Conservation (phyloP, 2,329 filamentous ascomycete genomes). For the Trichoderma lentiforme region DNA sequence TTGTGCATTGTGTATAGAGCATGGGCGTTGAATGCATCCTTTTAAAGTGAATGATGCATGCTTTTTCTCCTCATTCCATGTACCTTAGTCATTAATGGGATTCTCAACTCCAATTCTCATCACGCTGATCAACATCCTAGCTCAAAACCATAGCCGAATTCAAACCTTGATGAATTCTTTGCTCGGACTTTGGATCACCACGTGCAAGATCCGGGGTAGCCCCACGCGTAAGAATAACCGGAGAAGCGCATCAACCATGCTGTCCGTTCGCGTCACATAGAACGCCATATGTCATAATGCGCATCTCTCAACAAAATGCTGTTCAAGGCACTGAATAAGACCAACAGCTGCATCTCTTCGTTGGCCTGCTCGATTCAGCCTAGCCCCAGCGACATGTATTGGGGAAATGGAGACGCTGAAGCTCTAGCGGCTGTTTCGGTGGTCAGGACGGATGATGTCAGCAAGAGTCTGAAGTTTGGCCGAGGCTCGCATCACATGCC, state of each 20-base stretch:
- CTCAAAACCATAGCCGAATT: background rate
- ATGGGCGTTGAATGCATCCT: background rate
- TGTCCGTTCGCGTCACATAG: background rate
- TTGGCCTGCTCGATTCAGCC: background rate
- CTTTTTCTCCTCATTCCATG: background rate
- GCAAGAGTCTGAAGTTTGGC: constrained; percentile 19
- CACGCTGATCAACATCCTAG: background rate
- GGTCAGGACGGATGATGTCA: constrained; percentile 20
- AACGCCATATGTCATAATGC: background rate
- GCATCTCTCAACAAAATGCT: background rate
- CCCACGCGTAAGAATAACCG: background rate
- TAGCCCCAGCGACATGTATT: background rate
- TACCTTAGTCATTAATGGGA: background rate
- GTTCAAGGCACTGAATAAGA: background rate
- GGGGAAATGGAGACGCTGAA: background rate
- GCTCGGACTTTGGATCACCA: background rate
- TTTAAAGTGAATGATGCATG: background rate
- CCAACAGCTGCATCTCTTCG: background rate
- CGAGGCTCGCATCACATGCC: constrained; percentile 35
- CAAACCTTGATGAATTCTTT: background rate
- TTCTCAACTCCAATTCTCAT: background rate
- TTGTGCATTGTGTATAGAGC: background rate
- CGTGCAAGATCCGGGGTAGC: constrained; percentile 4
- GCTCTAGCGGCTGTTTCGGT: background rate
- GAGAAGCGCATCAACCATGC: background rate